Base-by-base conservation (phyloP, 192 early-diverging fungal genomes). In the Umbelopsis isabellina region DNA sequence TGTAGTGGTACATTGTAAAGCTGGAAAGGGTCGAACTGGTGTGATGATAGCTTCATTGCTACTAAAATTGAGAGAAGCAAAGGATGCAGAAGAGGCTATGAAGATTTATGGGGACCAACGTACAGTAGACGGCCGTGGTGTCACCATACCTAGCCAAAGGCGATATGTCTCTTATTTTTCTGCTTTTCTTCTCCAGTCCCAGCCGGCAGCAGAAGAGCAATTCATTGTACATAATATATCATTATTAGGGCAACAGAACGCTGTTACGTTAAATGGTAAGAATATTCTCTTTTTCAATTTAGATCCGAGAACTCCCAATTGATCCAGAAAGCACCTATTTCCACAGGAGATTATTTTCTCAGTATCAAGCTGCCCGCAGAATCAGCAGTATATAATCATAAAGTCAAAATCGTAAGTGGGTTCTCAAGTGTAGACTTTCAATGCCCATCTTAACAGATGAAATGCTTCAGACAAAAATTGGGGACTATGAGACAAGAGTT, bases 1-100 rank as follows among this genome's bases (percentile, higher is more conserved):
- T 13, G 84, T 85, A 0, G 86, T 82, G 5, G 74, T 89, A 8
- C 88, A 89, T 64, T 89, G 88, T 68, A 88, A 88, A 55, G 88
- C 88, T n/a, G 88, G 88, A 18, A 89, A 89, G 46, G 88, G 88
- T 6, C 74, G 88, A 7, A 89, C 88, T 15, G 88, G 88, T 10
- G 75, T 82, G 13, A 85, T 89, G 80, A 75, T 87, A 16, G 76
- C 82, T 46, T 49, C 84, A 4, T 76, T 83, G 20, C 73, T 89
- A 46, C 47, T 89, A 15, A 78, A 77, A 25, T 68, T 75, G 16
- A 73, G 77, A 4, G 64, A 55, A 1, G 80, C 71, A n/a, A 44
- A 46, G 1, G 61, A 58, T 46, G 75, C 84, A 11, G 49, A 53
- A 2, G 78, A 80, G 16, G 85, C 83, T 11, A 84, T 88, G 13